Evolutionary conservation across 2,329 filamentous ascomycete species (phyloP), one percentile per base, ranked within the genome.

Genomic region (Rhytidhysteron rufulum): DNA sequence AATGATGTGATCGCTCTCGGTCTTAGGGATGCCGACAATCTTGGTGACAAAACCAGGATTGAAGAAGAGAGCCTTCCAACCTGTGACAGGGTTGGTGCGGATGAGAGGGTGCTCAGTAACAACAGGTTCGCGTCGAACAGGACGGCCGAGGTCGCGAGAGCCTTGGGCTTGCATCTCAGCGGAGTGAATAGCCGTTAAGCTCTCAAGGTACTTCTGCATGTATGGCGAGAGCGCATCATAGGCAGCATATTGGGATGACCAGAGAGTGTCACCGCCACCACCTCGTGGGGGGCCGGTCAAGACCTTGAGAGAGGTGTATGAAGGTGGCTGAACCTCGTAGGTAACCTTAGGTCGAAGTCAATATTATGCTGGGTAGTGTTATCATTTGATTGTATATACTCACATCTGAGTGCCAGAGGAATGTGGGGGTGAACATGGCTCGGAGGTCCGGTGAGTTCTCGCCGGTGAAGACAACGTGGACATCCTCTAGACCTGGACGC

Each of bases 31-130:
- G 2, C 77, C 78, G n/a, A 78, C 69, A 35, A 80, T 79, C 45
- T 73, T 72, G 7, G 70, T 77, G 5, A 79, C 74, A 49, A 80
- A 80, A 0, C 75, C 75, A 0, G 75, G 75, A 52, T 78, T 79
- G 58, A 77, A 77, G 60, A 79, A 82, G 1, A 82, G 62, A 6
- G 67, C 70, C 57, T 82, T 81, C 77, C 77, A 81, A 8, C 77
- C 77, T 0, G 79, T 82, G 5, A 81, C 78, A 0, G 79, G 78
- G 51, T 83, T 73, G 0, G 76, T 79, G 16, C 79, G 72, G 31
- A 82, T 62, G 1, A 82, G 62, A 2, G 79, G 79, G 50, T 82
- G 77, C 36, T 73, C 68, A 0, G 75, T 78, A 6, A 68, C 69
- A 22, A 80, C 65, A 3, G 77, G 73, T 4, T 73, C 72, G 9